Conservation (phyloP, 768 basidiomycete species). For the Sistotremastrum suecicum region DNA sequence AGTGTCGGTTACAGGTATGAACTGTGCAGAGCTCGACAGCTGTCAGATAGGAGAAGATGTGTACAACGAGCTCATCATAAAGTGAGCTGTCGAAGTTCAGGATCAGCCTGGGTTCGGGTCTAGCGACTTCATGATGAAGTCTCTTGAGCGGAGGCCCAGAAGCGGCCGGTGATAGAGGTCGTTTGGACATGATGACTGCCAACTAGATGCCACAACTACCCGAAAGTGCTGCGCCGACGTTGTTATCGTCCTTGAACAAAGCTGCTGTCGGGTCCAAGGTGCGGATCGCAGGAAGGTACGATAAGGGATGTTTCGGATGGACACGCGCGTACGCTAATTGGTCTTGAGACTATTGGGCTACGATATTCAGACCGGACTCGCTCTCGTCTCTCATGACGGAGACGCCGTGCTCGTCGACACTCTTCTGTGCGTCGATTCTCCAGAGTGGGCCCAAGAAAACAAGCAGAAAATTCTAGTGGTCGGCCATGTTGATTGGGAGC, state of each 20-base stretch:
- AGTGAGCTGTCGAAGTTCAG: constrained; percentile 40
- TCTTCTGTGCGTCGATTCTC: constrained; percentile 32
- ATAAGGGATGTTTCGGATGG: constrained; percentile 1
- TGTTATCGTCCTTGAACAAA: constrained; percentile 25
- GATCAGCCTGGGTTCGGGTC: not conserved
- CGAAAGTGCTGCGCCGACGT: constrained; percentile 19
- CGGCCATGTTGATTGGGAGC: constrained; percentile 39
- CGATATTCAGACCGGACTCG: constrained; percentile 31
- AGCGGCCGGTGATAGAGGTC: not conserved
- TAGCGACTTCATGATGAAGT: constrained; percentile 30
- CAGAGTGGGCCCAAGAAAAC: constrained; percentile 38
- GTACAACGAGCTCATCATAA: constrained; percentile 64
- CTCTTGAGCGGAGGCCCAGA: constrained; percentile 22
- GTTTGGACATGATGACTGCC: not conserved
- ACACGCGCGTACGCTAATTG: constrained; percentile 1
- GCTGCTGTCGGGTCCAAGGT: constrained; percentile 35
- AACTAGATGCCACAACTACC: not conserved
- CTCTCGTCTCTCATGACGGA: constrained; percentile 35
- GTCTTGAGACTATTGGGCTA: constrained; percentile 39
- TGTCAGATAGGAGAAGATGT: constrained; percentile 58
- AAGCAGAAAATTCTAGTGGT: constrained; percentile 37
- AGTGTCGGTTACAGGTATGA: constrained; percentile 49
- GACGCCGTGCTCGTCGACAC: constrained; percentile 44
- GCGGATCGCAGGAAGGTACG: constrained; percentile 46
- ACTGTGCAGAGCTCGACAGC: constrained; percentile 52